Conservation (phyloP, 1,139 yeast genomes). For the Suhomyces taliae region DNA sequence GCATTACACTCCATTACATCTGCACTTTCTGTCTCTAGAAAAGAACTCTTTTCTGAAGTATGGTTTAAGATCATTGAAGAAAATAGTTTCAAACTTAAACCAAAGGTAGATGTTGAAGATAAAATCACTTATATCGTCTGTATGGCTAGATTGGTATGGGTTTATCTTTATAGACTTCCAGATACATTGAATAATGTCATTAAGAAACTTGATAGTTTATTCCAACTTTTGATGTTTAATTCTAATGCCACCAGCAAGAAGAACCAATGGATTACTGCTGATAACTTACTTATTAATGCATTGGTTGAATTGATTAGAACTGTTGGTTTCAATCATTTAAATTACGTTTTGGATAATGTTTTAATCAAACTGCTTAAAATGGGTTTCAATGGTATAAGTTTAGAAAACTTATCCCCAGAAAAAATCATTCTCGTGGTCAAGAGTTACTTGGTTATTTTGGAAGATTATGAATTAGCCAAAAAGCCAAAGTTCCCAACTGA, state of each 20-base stretch:
- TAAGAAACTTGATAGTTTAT: slow-evolving; percentile 51
- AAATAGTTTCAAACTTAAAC: slow-evolving; percentile 36
- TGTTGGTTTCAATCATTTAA: slow-evolving; percentile 77
- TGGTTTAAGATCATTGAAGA: slow-evolving; percentile 75
- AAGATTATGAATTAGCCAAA: slow-evolving; percentile 55
- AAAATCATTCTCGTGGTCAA: slow-evolving; percentile 67
- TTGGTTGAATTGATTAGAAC: slow-evolving; percentile 71
- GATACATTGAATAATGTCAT: slow-evolving; percentile 88
- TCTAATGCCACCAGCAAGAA: slow-evolving; percentile 50
- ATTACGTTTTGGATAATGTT: slow-evolving; percentile 75
- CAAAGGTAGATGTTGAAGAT: slow-evolving; percentile 53
- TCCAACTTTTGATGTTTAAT: slow-evolving; percentile 54
- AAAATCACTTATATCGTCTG: slow-evolving; percentile 65
- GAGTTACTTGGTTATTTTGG: slow-evolving; percentile 67
- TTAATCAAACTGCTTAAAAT: slow-evolving; percentile 60
- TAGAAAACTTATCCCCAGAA: slow-evolving; percentile 71
- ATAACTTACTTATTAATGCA: slow-evolving; percentile 60
- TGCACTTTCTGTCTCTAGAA: slow-evolving; percentile 77
- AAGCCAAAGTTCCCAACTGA: slow-evolving; percentile 79
- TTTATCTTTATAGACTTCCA: slow-evolving; percentile 78
- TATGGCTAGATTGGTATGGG: slow-evolving; percentile 80
- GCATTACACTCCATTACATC: slow-evolving; percentile 73
- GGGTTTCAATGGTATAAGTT: slow-evolving; percentile 52
- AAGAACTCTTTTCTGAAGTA: slow-evolving; percentile 66
- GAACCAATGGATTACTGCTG: slow-evolving; percentile 70